phyloP scores from a whole-genome alignment of 306 rosid genomes.

The Mucuna pruriens region DNA sequence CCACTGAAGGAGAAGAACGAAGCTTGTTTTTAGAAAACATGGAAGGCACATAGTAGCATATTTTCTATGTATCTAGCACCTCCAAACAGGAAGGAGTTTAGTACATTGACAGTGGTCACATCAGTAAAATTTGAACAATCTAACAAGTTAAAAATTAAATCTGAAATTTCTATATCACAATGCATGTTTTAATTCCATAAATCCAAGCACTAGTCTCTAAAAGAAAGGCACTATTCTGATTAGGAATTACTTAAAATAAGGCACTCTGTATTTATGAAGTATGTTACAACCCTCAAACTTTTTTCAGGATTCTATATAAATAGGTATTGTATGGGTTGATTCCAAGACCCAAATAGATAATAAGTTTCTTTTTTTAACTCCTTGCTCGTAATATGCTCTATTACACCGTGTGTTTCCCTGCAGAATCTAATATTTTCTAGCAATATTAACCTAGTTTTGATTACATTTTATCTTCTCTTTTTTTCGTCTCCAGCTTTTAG shows the following conservation, averaged over 20 bases:
- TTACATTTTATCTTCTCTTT: neutral
- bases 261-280: neutral
- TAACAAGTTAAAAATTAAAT: neutral
- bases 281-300: neutral
- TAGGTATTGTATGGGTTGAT: neutral
- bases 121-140: neutral
- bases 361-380: neutral
- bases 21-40: neutral
- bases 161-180: neutral
- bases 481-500: neutral
- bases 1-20: conserved; percentile 7
- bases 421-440: neutral
- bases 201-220: neutral
- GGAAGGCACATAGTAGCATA: neutral
- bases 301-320: neutral
- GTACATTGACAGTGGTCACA: neutral
- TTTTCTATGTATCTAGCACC: neutral
- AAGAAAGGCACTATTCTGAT: neutral
- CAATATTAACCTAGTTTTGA: neutral
- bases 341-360: neutral
- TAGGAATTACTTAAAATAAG: neutral
- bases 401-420: neutral
- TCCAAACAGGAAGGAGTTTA: neutral
- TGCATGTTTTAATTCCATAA: neutral
- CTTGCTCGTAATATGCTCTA: conserved; percentile 15